phyloP scores from a whole-genome alignment of 2,329 filamentous ascomycete genomes.

The Capronia americana region DNA sequence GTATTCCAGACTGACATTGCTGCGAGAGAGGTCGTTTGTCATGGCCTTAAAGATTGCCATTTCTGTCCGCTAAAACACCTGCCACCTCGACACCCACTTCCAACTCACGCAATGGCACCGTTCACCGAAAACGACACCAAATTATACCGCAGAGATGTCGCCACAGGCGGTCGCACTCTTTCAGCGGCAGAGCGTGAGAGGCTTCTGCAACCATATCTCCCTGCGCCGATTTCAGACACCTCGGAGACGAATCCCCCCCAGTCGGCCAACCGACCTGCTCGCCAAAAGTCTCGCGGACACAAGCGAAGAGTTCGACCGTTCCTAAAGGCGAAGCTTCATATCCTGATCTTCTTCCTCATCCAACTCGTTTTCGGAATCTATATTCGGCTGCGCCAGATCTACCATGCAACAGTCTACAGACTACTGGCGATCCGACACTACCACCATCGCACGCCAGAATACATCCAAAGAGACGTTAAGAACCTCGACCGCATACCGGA shows the following conservation, averaged over 20 bases:
- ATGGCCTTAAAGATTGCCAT: neutral
- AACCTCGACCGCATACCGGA: conserved; percentile 75
- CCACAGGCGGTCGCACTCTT: conserved; percentile 50
- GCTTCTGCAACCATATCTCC: conserved; percentile 60
- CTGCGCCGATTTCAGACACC: conserved; percentile 44
- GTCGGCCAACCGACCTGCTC: conserved; percentile 16
- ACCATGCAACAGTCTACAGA: conserved; percentile 78
- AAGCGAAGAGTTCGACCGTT: conserved; percentile 53
- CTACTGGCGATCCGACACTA: conserved; percentile 85
- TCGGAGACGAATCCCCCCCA: conserved; percentile 15
- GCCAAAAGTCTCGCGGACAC: conserved; percentile 38
- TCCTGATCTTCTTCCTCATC: conserved; percentile 53
- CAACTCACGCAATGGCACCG: conserved; percentile 28
- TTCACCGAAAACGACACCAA: conserved; percentile 40
- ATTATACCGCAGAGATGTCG: conserved; percentile 49
- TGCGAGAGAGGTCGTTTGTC: neutral
- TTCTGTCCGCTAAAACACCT: neutral
- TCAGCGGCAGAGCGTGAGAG: conserved; percentile 57
- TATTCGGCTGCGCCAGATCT: conserved; percentile 79
- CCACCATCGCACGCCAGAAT: conserved; percentile 92
- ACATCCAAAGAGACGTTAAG: conserved; percentile 86
- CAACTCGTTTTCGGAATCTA: conserved; percentile 88
- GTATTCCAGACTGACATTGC: neutral
- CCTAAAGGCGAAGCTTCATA: conserved; percentile 52
- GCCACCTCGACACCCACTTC: neutral